These are phyloP conservation scores for Ogataea ganodermae DNA, from an alignment of 805 yeast species.

Conservation along the genomic window DNA sequence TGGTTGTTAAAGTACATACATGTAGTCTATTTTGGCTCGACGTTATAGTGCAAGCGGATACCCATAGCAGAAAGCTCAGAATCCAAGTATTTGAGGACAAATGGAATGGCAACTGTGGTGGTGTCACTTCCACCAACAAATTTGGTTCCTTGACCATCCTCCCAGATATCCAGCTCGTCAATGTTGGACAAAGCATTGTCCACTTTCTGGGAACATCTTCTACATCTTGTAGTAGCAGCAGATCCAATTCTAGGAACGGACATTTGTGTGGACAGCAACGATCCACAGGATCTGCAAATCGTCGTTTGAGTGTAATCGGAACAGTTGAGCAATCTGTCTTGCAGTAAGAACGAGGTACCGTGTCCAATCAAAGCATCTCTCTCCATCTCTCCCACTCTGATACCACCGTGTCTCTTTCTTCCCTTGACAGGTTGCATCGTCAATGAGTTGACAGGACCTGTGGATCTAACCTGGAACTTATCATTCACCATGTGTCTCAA, in stretches of 20 bases:
- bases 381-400: slow-evolving; percentile 99
- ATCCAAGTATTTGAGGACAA: slow-evolving; percentile 91
- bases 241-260: slow-evolving; percentile 92
- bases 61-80: slow-evolving; percentile 98
- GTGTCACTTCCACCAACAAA: slow-evolving; percentile 91
- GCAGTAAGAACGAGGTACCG: slow-evolving; percentile 92
- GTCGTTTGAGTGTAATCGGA: slow-evolving; percentile 93
- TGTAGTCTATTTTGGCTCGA: slow-evolving; percentile 54
- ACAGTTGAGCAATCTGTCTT: slow-evolving; percentile 92
- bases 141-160: slow-evolving; percentile 92
- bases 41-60: slow-evolving; percentile 86
- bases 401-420: slow-evolving; percentile 98
- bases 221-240: slow-evolving; percentile 75
- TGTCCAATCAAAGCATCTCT: slow-evolving; percentile 99
- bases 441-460: slow-evolving; percentile 95
- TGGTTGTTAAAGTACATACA: slow-evolving; percentile 1
- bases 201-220: slow-evolving; percentile 81
- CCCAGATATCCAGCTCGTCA: slow-evolving; percentile 84
- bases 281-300: slow-evolving; percentile 91
- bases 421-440: slow-evolving; percentile 99
- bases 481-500: slow-evolving; percentile 99
- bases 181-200: slow-evolving; percentile 57
- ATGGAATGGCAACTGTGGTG: slow-evolving; percentile 95
- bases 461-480: slow-evolving; percentile 98
- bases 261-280: slow-evolving; percentile 83